Conservation (phyloP, 352 stramenopile genomes). For the Phytophthora pisi region DNA sequence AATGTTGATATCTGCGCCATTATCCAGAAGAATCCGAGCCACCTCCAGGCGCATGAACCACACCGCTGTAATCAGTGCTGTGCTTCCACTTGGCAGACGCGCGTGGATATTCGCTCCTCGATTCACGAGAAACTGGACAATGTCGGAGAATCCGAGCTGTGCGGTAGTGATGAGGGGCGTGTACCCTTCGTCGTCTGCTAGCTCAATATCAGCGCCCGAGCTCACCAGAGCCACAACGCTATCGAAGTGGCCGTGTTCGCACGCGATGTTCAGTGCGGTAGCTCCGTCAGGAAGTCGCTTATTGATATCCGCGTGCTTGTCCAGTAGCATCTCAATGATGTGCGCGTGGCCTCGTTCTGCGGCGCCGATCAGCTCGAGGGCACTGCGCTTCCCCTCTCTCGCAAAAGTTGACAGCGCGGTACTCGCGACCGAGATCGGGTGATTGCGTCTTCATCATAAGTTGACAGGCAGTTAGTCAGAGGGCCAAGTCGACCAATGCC, state of each 20-base stretch:
- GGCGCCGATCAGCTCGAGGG: background rate
- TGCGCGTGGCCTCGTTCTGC: background rate
- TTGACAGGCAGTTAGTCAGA: background rate
- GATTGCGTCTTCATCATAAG: conserved; percentile 4
- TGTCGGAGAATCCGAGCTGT: background rate
- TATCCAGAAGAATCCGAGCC: conserved; percentile 12
- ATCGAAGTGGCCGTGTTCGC: conserved; percentile 1
- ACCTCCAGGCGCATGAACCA: conserved; percentile 5
- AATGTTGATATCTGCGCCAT: conserved; percentile 4
- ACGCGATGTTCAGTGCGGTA: conserved; percentile 4
- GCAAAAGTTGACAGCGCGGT: conserved; percentile 3
- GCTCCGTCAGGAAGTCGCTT: conserved; percentile 1
- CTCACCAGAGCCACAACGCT: background rate
- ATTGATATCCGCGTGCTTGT: conserved; percentile 1
- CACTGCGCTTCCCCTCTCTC: conserved; percentile 6
- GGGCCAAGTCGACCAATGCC: background rate
- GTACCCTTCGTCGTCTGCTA: conserved; percentile 1
- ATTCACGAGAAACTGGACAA: conserved; percentile 7
- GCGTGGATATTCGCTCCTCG: background rate
- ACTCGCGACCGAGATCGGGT: background rate
- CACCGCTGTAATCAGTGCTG: conserved; percentile 5
- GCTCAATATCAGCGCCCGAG: background rate
- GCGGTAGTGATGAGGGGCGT: conserved; percentile 5
- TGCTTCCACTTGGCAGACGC: conserved; percentile 6
- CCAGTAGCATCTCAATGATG: background rate